Conservation (phyloP, 2,329 filamentous ascomycete genomes). For the Coleophoma crateriformis region DNA sequence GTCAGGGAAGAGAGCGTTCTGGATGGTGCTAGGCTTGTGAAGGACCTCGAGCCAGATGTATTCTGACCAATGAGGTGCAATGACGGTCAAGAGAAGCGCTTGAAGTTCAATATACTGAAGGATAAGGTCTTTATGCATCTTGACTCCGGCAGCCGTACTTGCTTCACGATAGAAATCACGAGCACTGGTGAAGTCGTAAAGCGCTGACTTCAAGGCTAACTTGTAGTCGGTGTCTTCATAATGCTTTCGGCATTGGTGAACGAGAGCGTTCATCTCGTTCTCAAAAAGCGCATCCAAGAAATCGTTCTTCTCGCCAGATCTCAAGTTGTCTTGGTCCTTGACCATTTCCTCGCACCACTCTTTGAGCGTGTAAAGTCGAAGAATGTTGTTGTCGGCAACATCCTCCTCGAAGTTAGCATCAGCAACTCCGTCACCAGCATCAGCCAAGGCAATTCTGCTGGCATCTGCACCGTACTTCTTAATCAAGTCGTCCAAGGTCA, state of each 20-base stretch:
- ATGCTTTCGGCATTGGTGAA: slow-evolving; percentile 71
- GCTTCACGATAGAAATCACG: slow-evolving; percentile 89
- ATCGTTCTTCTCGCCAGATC: slow-evolving; percentile 66
- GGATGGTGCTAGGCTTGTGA: slow-evolving; percentile 68
- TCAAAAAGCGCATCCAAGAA: slow-evolving; percentile 88
- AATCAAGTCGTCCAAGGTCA: slow-evolving; percentile 81
- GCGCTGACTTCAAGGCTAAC: slow-evolving; percentile 76
- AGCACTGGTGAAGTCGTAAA: slow-evolving; percentile 87
- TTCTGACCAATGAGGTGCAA: slow-evolving; percentile 91
- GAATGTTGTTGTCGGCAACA: slow-evolving; percentile 85
- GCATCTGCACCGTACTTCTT: slow-evolving; percentile 95
- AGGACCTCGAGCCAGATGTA: slow-evolving; percentile 92
- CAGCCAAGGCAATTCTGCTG: slow-evolving; percentile 82
- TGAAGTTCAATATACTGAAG: slow-evolving; percentile 82
- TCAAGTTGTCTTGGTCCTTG: slow-evolving; percentile 64
- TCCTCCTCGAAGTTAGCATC: slow-evolving; percentile 98
- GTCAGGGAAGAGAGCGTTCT: slow-evolving; percentile 71
- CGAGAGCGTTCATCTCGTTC: slow-evolving; percentile 84
- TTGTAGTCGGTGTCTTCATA: slow-evolving; percentile 81
- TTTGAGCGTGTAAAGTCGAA: slow-evolving; percentile 74
- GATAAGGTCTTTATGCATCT: slow-evolving; percentile 81
- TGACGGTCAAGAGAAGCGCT: slow-evolving; percentile 72
- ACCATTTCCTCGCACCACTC: slow-evolving; percentile 90
- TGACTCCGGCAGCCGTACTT: slow-evolving; percentile 67
- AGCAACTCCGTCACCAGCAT: slow-evolving; percentile 88